A percentile compares a stretch with the other conserved stretches of the same genome.
Evolutionary conservation across 768 basidiomycete genomes (phyloP).

Genomic region (Vishniacozyma victoriae): DNA sequence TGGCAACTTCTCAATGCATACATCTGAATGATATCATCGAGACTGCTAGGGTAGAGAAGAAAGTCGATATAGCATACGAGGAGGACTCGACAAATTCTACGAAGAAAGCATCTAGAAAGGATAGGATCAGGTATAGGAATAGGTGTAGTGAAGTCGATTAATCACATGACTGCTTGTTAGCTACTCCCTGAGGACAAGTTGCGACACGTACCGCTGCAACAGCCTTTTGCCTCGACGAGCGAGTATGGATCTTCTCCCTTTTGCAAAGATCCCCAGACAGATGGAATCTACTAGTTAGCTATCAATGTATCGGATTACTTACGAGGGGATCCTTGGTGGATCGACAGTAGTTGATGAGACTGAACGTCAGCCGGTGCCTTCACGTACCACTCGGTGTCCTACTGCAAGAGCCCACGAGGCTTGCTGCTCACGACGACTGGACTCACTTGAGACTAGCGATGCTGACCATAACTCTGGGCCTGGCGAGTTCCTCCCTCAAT

Average conservation of each 20-base stretch:
- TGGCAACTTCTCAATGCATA: no score
- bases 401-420: background rate
- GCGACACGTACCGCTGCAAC: conserved; percentile 40
- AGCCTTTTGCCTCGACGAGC: conserved; percentile 55
- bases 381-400: background rate
- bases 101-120: no score
- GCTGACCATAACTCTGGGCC: conserved; percentile 83
- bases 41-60: no score
- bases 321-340: conserved; percentile 68
- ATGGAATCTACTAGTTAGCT: conserved; percentile 63
- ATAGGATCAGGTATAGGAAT: no score
- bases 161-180: conserved; percentile 1
- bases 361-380: conserved; percentile 40
- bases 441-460: conserved; percentile 83
- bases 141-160: background rate
- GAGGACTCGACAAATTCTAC: no score
- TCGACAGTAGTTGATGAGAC: conserved; percentile 91
- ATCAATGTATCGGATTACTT: conserved; percentile 4
- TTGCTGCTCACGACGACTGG: background rate
- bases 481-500: conserved; percentile 77
- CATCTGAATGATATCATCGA: no score
- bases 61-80: no score
- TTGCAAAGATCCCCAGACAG: conserved; percentile 94
- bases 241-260: conserved; percentile 92
- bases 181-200: no score